Base-by-base conservation (phyloP, 345 rosid genomes). In the Sisymbrium altissimum region DNA sequence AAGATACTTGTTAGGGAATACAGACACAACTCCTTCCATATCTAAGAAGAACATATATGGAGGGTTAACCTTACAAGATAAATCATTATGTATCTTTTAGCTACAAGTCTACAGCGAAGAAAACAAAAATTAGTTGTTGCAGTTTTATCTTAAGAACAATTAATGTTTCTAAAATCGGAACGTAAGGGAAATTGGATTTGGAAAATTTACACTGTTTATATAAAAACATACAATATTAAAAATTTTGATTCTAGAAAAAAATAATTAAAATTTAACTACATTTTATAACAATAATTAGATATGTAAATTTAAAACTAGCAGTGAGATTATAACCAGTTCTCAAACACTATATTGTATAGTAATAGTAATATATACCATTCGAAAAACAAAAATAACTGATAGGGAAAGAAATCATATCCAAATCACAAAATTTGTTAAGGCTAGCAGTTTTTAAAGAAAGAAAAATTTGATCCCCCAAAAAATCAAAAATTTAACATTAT, bases 21-120 rank as follows among this genome's bases (percentile, higher is more conserved):
- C 81, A 14, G 89, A 85, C 9, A 85, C 81, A 36, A 82, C 85
- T 27, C 65, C 80, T 11, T 78, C 35, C 78, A 74, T 72, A 7
- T 65, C 86, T 80, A 75, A 45, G 33, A 12, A 59, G 14, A 25
- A 32, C 6, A 75, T 19, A 21, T 15, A 58, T 3, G 13, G 41
- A 23, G 25, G 3, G 30, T 39, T 4, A 13, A 32, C 14, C 23
- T 56, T 56, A 30, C 0, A n/a, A 30, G 4, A 32, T 32, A 15
- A 15, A 56, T 15, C 40, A 15, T 9, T 12, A 27, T 27, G 25
- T 6, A 8, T 27, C 7, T 27, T 54, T 13, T 41, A 41, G 14
- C 25, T 23, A 23, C 25, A 23, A 23, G 25, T 23, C 46, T 41
- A 41, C 15, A 13, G 13, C 7, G 17, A 13, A 39, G 4, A 41